Evolutionary conservation across 768 basidiomycete species (phyloP).

Genomic region (Hygrophoropsis aurantiaca): DNA sequence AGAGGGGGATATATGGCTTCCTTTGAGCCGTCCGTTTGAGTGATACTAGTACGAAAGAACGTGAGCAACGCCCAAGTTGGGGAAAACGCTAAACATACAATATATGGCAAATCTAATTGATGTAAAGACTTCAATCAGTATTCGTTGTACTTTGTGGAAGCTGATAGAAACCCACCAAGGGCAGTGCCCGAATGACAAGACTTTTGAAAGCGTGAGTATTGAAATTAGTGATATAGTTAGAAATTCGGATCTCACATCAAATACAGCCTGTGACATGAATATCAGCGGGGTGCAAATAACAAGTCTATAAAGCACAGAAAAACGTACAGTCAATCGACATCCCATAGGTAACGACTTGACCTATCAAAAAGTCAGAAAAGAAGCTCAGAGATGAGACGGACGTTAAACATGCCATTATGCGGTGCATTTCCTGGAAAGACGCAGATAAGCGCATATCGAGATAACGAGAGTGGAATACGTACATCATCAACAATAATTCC

Average conservation of each 20-base stretch:
- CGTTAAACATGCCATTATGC: slow-evolving; percentile 35
- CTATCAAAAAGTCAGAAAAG: slow-evolving; percentile 14
- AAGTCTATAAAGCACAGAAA: too few species aligned
- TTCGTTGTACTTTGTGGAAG: not conserved
- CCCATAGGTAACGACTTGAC: slow-evolving; percentile 59
- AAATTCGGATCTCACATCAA: slow-evolving; percentile 5
- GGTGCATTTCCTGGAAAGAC: slow-evolving; percentile 36
- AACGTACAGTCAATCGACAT: slow-evolving; percentile 58
- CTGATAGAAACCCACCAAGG: slow-evolving; percentile 30
- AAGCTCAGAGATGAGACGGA: not conserved
- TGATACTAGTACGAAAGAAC: slow-evolving; percentile 43
- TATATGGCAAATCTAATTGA: slow-evolving; percentile 24
- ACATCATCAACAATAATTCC: slow-evolving; percentile 84
- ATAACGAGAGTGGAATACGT: slow-evolving; percentile 20
- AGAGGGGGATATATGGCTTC: slow-evolving; percentile 36
- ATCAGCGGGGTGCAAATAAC: too few species aligned
- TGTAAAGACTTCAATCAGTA: not conserved
- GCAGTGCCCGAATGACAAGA: slow-evolving; percentile 29
- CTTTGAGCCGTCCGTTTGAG: slow-evolving; percentile 55
- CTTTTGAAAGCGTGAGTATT: not conserved
- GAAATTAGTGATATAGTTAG: not conserved
- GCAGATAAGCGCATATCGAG: not conserved
- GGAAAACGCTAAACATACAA: slow-evolving; percentile 8
- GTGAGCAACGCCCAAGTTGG: not conserved
- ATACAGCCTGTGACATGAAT: slow-evolving; percentile 1